Base-by-base conservation (phyloP, 345 rosid species). In the Eucalyptus cloeziana region DNA sequence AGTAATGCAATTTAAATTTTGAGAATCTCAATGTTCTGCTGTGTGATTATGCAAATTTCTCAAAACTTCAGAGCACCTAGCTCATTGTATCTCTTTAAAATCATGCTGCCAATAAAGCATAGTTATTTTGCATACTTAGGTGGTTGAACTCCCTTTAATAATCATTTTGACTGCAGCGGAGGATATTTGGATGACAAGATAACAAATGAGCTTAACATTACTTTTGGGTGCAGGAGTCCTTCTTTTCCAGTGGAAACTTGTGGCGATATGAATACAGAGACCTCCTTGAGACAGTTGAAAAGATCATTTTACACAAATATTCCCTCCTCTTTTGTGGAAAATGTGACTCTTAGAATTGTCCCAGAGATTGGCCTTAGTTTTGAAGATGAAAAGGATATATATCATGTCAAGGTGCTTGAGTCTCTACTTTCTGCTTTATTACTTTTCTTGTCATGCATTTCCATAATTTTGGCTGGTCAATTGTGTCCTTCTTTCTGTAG, bases 261-360 rank as follows among this genome's bases (percentile, higher is more conserved):
- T 6, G 47, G 60, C 12, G n/a, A 45, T 24, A 67, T 40, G 14
- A 56, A 87, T 13, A 21, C 81, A 7, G 88, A 89, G 60, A 87
- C 71, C 33, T 27, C 60, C 49, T 86, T 89, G 64, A 85, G 87
- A 71, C 86, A 22, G 56, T 86, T 86, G 76, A 69, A 30, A 27
- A 91, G 85, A 86, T 9, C 45, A 30, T 89, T 89, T 81, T n/a
- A 87, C 58, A 86, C 90, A 85, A 86, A 87, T 49, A 50, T 88
- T 88, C 85, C 89, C 47, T 16, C 51, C 40, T 85, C 90, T 64
- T 89, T 67, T 85, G 24, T 85, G 92, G 92, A 89, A 69, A 85
- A 91, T 60, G 86, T 40, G 30, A 71, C 49, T 25, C 54, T 21
- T 56, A 58, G 12, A 52, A 9, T 50, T 51, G 87, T 79, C 49